phyloP scores from a whole-genome alignment of 441 rosid genomes.

The Adansonia gregorii region DNA sequence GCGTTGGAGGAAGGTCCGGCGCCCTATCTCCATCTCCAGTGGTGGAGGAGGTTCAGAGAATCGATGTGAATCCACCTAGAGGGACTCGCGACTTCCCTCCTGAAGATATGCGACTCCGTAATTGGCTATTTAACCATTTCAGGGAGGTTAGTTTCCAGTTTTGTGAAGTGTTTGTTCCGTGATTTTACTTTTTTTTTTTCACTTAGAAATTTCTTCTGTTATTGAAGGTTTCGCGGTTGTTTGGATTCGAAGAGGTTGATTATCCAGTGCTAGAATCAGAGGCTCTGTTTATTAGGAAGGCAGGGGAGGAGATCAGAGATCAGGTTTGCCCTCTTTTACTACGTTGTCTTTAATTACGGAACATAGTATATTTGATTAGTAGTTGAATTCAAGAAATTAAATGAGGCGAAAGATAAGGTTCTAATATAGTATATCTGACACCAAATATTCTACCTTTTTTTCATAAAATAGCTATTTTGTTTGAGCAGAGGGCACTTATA shows the following conservation, averaged over 20 bases:
- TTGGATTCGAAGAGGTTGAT: conserved; percentile 46
- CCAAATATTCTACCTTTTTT: neutral
- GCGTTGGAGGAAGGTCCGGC: conserved; percentile 58
- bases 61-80: conserved; percentile 88
- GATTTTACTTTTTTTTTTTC: neutral
- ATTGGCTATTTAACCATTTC: conserved; percentile 82
- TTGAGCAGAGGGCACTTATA: neutral
- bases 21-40: conserved; percentile 51
- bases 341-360: neutral
- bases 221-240: conserved; percentile 66
- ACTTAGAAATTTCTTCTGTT: neutral
- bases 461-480: neutral
- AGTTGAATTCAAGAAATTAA: neutral
- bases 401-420: conserved; percentile 7
- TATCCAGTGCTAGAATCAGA: conserved; percentile 56
- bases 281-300: conserved; percentile 79
- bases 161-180: neutral
- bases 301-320: conserved; percentile 90
- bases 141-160: conserved; percentile 52
- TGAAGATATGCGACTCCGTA: conserved; percentile 90
- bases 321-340: conserved; percentile 46
- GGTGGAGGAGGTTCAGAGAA: conserved; percentile 48
- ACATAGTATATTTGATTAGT: neutral
- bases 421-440: neutral
- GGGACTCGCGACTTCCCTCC: conserved; percentile 94